Evolutionary conservation across 1,139 yeast genomes (phyloP), one percentile per base, ranked within the genome.

Genomic region (Yamadazyma oceani): DNA sequence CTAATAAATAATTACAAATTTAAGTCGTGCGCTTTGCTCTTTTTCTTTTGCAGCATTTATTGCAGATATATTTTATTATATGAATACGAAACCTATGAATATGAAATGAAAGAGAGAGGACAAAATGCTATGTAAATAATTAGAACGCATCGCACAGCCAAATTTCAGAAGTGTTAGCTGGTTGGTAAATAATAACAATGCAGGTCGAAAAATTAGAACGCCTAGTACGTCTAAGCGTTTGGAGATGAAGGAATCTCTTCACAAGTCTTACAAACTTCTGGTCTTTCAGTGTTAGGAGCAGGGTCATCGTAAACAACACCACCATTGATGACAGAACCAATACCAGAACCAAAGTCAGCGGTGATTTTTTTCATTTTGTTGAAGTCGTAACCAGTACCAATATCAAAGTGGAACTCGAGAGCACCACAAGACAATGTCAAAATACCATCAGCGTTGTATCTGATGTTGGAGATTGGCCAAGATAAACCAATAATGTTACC

Each of bases 401-500:
- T 52, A 13, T 44, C 41, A 40, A 54, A 53, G 5, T 42, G 19
- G 43, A 41, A 45, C 2, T 21, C 24, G 17, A 40, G 36, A 12
- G 34, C 31, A 24, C 49, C 47, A 34, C 29, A 32, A 2, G 13
- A 32, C n/a, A 41, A 26, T 10, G 47, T 40, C 22, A 48, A 45
- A 14, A 37, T 38, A 28, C 50, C 50, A 26, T 35, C 41, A 4
- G 43, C 34, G 17, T 39, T 29, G 34, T 57, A 55, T 8, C 34
- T 9, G 32, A n/a, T 44, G 5, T 30, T 29, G 27, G 48, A 32
- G 27, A 53, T 39, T 29, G 55, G 46, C 29, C 43, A 35, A 22
- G 44, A 44, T 26, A 54, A 37, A 22, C 55, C 59, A 39, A 58
- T 48, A 12, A 44, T 32, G 35, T 58, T 58, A 17, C 53, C 53